Base-by-base conservation (phyloP, 1,284 basidiomycete genomes). In the Leccinum pallidistipes region DNA sequence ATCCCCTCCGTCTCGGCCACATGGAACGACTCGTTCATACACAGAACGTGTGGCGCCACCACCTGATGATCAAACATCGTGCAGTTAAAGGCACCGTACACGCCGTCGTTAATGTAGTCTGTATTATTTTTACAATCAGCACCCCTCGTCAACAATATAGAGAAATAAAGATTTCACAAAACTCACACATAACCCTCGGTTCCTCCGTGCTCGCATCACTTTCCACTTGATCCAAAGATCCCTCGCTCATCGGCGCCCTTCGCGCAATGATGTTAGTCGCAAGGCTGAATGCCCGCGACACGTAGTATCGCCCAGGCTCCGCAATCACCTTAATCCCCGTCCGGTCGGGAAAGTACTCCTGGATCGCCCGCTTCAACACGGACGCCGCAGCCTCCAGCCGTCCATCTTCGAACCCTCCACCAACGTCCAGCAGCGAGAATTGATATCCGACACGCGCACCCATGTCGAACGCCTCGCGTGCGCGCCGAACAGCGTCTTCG, bases 11-110 rank as follows among this genome's bases (percentile, higher is more conserved):
- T 76, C 31, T 78, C 72, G 16, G 83, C 73, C 59, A 86, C 66
- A 65, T 85, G 82, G 72, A 85, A 84, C 5, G 83, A 85, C 24
- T 80, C 80, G 45, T 79, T 76, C 75, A 86, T 73, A 10, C 83
- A 82, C 57, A 96, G 81, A 31, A 94, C 91, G 75, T 92, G 88
- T 47, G 94, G 94, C 70, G 90, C 84, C 18, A 93, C 90, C 63
- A 88, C 85, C 73, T 95, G 92, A 78, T 96, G 95, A 78, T 97
- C 94, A 76, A 96, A 97, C 73, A 97, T 81, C 77, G 94, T 92
- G 77, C 94, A 95, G 84, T 99, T 98, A 86, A 99, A 98, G 21
- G 97, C 92, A 58, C 97, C 96, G 77, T 99, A 99, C 47, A 98
- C 94, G 52, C 95, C 96, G 76, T 97, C 96, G 79, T 96, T 97